Evolutionary conservation across 352 stramenopile species (phyloP).

Genomic region (Pelagophyceae sp.): DNA sequence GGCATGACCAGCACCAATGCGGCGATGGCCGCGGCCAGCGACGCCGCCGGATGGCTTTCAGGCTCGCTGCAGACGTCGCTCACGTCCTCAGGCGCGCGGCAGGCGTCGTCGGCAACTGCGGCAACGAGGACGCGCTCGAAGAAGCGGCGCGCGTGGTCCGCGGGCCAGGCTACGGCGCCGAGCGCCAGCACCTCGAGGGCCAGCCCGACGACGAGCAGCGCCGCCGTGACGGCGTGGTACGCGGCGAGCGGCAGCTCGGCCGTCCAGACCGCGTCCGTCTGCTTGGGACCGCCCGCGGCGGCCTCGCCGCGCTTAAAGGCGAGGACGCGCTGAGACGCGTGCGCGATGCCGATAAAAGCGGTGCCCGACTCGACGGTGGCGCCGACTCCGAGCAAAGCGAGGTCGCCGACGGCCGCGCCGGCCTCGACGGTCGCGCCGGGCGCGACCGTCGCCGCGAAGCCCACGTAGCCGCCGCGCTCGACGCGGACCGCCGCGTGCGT

Average conservation of each 20-base stretch:
- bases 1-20: neutral
- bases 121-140: neutral
- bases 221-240: neutral
- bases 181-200: neutral
- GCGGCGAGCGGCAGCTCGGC: neutral
- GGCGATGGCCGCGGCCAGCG: neutral
- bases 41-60: no score
- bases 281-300: neutral
- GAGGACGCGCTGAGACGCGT: neutral
- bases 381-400: neutral
- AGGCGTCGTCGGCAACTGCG: neutral
- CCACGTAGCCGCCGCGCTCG: neutral
- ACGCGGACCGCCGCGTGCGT: neutral
- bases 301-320: neutral
- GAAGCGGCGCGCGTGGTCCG: neutral
- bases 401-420: neutral
- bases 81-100: no score
- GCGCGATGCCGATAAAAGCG: neutral
- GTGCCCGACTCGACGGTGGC: neutral
- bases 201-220: neutral
- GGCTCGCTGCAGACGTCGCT: no score
- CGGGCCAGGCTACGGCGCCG: neutral
- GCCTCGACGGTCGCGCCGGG: neutral
- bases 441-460: neutral
- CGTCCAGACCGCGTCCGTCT: neutral